Evolutionary conservation across 1,284 basidiomycete species (phyloP).

Genomic region (Marasmius oreades): DNA sequence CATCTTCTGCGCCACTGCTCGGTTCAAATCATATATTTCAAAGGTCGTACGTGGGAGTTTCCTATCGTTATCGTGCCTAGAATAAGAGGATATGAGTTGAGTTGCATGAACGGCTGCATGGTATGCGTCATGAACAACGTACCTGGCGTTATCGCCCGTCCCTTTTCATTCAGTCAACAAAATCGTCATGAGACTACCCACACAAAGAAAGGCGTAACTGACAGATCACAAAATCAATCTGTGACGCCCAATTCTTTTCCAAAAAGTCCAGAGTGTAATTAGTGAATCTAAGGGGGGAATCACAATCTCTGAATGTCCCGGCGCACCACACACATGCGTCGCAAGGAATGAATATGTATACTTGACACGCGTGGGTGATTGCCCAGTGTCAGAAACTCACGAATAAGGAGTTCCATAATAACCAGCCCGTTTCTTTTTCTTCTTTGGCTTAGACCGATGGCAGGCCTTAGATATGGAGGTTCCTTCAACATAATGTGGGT

Average conservation of each 20-base stretch:
- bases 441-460: constrained; percentile 61
- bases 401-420: constrained; percentile 61
- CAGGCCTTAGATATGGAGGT: constrained; percentile 55
- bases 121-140: constrained; percentile 14
- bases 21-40: constrained; percentile 82
- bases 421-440: constrained; percentile 46
- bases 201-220: constrained; percentile 2
- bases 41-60: constrained; percentile 73
- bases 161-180: constrained; percentile 37
- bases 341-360: neutral
- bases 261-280: constrained; percentile 83
- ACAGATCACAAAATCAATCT: constrained; percentile 85
- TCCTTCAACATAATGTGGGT: constrained; percentile 54
- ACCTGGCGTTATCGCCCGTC: constrained; percentile 93
- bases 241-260: constrained; percentile 74
- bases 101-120: neutral
- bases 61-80: constrained; percentile 86
- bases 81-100: neutral
- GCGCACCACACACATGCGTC: constrained; percentile 7
- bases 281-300: constrained; percentile 76
- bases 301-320: constrained; percentile 67
- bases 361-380: constrained; percentile 8
- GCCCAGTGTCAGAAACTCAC: constrained; percentile 36
- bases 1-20: constrained; percentile 69
- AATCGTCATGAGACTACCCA: neutral